Evolutionary conservation across 108 stramenopile genomes (phyloP), one percentile per base, ranked within the genome.

Genomic region (Bacterosira constricta): DNA sequence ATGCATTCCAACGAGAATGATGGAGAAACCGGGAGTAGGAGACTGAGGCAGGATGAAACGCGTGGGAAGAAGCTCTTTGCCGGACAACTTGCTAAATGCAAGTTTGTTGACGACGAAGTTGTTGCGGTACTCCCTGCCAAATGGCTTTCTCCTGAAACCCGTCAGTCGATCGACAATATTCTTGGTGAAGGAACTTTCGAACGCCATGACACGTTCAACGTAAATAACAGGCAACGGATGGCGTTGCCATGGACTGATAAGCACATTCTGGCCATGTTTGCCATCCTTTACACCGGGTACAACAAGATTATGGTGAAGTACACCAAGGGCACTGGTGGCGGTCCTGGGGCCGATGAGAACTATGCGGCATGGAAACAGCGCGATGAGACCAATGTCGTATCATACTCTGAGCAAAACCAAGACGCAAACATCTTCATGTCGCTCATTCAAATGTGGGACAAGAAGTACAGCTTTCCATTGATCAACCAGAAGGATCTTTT

Each of bases 361-460:
- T 52, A 9, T 27, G 15, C 18, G 9, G 26, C 27, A 0, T 52
- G 51, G 51, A 5, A 52, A 30, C 13, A 25, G 11, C 51, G 51
- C 15, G 51, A 52, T 52, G 8, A 21, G 8, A 27, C 26, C 4
- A 27, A 13, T 27, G 51, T 52, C 7, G 51, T 47, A 6, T 23
- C 3, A 23, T 47, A 47, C 46, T n/a, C n/a, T n/a, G n/a, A n/a
- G n/a, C n/a, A n/a, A n/a, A n/a, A n/a, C n/a, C n/a, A n/a, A n/a
- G n/a, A n/a, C n/a, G n/a, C n/a, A n/a, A 52, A 52, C 27, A 27
- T 52, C 26, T 52, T 27, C 27, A 10, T 52, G 21, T 52, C 51
- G 9, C 51, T 52, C 26, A 27, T 52, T 25, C 27, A 52, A 21
- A 52, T 52, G 26, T 52, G 51, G 51, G 51, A 52, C 27, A 52